Percentiles rank a stretch among this genome's conserved stretches.
Evolutionary conservation across 139 green algal species (phyloP).

Genomic region (Mesotaenium endlicherianum): DNA sequence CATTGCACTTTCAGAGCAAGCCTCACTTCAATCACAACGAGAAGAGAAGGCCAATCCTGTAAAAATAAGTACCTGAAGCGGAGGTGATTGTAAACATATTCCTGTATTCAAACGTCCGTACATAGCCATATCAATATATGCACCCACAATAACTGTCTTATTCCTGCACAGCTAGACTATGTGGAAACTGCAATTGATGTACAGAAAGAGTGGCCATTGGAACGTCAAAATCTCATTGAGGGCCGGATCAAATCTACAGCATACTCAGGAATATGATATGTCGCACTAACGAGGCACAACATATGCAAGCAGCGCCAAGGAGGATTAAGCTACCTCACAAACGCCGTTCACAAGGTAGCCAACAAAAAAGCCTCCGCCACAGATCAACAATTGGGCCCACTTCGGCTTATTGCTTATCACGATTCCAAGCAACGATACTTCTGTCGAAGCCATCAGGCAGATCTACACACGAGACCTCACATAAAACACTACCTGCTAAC

Average conservation of each 20-base stretch:
- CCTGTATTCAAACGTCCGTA: neutral
- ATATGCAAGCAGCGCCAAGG: neutral
- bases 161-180: neutral
- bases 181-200: neutral
- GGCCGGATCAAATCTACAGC: too few species aligned
- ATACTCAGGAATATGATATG: neutral
- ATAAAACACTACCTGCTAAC: too few species aligned
- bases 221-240: neutral
- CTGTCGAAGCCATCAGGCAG: too few species aligned
- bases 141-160: neutral
- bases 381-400: neutral
- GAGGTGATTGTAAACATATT: constrained; percentile 4
- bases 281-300: neutral
- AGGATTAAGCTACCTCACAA: constrained; percentile 6
- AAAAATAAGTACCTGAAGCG: neutral
- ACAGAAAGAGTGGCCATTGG: neutral
- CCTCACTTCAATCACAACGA: neutral
- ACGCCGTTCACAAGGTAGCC: constrained; percentile 8
- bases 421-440: too few species aligned
- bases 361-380: neutral
- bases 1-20: neutral
- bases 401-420: too few species aligned
- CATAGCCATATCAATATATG: neutral
- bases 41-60: neutral
- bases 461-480: too few species aligned